Evolutionary conservation across 371 early-diverging fungal genomes (phyloP), one percentile per base, ranked within the genome.

Genomic region (Syncephalastrum monosporum): DNA sequence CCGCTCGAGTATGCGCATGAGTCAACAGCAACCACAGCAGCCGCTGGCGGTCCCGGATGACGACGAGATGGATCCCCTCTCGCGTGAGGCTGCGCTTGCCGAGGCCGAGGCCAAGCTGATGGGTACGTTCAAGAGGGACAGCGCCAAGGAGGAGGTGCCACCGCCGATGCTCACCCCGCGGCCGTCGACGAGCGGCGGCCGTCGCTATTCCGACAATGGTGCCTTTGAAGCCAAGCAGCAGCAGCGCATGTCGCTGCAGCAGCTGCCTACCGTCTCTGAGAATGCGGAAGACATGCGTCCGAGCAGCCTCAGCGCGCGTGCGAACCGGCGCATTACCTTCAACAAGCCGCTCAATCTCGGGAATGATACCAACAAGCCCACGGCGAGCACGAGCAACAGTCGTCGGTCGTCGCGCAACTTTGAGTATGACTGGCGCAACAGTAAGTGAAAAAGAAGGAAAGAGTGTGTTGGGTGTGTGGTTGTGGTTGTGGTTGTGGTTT

Each of bases 61-160:
- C 44, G 76, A 75, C 38, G 80, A 75, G 16, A 70, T 65, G 24
- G 64, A 49, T 16, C 57, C 49, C 27, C 24, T 60, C 8, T 69
- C 76, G 27, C 68, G 79, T 42, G 76, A 71, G 19, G 74, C 70
- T 27, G 77, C 77, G 2, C 50, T 72, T 12, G 80, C 80, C 15
- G 80, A 80, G 46, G 77, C 80, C 1, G 80, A 80, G 41, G 80
- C 80, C 23, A 80, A 80, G 23, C 42, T 80, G 49, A 80, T 72
- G 75, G 80, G 80, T 8, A 80, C 80, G 1, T 79, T 67, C 50
- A 65, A 60, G 10, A 59, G 64, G 49, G 27, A 21, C 13, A 24
- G 25, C n/a, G 10, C 53, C 52, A n/a, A 13, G 16, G 14, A 24
- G 47, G 14, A 53, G 13, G 24, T 21, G 21, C n/a, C 46, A 23